Evolutionary conservation across 2,329 filamentous ascomycete species (phyloP).

Genomic region (Clonostachys sp.): DNA sequence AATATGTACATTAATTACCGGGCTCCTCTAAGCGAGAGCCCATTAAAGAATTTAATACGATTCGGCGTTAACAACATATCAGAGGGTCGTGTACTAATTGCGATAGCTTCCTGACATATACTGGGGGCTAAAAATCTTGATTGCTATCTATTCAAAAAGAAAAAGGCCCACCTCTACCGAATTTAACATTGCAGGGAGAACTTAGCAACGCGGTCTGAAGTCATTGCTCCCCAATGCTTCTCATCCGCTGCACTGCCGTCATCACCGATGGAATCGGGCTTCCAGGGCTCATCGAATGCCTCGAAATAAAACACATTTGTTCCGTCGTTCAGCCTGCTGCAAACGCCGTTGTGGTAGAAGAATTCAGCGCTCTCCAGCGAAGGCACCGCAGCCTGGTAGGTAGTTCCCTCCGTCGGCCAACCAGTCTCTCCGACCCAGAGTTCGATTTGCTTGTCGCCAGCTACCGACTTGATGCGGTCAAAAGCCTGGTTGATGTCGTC

Average conservation of each 20-base stretch:
- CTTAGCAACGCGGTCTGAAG: slow-evolving; percentile 1
- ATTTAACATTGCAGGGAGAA: slow-evolving; percentile 1
- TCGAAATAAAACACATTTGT: slow-evolving; percentile 1
- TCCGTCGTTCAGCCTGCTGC: neutral
- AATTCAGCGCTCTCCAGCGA: slow-evolving; percentile 18
- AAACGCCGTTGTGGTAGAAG: neutral
- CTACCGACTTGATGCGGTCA: neutral
- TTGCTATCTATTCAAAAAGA: neutral
- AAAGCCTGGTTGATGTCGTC: slow-evolving; percentile 1
- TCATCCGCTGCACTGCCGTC: slow-evolving; percentile 1
- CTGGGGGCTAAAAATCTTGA: no score
- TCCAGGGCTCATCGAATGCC: slow-evolving; percentile 4
- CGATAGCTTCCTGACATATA: no score
- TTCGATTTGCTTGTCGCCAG: slow-evolving; percentile 22
- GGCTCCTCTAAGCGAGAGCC: no score
- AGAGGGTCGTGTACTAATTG: neutral
- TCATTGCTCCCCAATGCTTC: slow-evolving; percentile 3
- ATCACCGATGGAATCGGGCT: slow-evolving; percentile 1
- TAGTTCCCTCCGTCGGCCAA: slow-evolving; percentile 60
- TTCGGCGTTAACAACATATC: no score
- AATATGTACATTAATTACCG: no score
- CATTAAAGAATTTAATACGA: no score
- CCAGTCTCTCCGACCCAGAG: slow-evolving; percentile 67
- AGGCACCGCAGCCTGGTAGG: slow-evolving; percentile 58
- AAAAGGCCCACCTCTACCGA: neutral